phyloP scores from a whole-genome alignment of 139 green algal species.

The Picochlorum sp. region DNA sequence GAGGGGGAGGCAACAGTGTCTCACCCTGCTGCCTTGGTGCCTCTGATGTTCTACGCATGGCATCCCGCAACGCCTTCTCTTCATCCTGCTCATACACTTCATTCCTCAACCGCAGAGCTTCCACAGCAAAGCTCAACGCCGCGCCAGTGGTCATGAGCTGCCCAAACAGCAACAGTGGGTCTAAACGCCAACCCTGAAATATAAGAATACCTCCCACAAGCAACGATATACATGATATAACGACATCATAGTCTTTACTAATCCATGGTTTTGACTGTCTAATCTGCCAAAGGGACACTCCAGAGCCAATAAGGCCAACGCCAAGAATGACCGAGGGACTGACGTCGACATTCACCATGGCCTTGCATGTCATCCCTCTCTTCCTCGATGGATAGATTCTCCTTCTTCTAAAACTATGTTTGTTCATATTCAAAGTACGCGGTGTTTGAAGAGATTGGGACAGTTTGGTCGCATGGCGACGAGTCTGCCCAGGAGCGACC shows the following conservation, averaged over 20 bases:
- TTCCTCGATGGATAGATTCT: no score
- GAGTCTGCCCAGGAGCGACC: no score
- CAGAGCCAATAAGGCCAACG: conserved; percentile 39
- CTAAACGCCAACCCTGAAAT: conserved; percentile 68
- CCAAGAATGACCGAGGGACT: conserved; percentile 55
- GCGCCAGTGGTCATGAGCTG: conserved; percentile 52
- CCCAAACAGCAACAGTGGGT: conserved; percentile 64
- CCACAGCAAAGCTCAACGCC: conserved; percentile 47
- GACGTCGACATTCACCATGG: conserved; percentile 64
- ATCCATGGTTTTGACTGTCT: conserved; percentile 38
- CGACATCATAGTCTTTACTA: conserved; percentile 57
- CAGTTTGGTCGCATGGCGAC: no score
- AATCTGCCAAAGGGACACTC: conserved; percentile 52
- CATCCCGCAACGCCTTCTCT: conserved; percentile 23
- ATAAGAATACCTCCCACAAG: conserved; percentile 64
- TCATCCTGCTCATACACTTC: conserved; percentile 28
- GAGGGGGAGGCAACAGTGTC: no score
- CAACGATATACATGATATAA: conserved; percentile 52
- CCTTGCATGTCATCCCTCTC: conserved; percentile 2
- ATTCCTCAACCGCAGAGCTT: conserved; percentile 39
- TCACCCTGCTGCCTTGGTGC: no score
- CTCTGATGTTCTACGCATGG: neutral
- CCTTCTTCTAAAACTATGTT: no score
- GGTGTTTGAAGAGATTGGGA: no score
- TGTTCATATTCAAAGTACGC: no score